Conservation (phyloP, 1,284 basidiomycete species). For the Ustilago shanxiensis region DNA sequence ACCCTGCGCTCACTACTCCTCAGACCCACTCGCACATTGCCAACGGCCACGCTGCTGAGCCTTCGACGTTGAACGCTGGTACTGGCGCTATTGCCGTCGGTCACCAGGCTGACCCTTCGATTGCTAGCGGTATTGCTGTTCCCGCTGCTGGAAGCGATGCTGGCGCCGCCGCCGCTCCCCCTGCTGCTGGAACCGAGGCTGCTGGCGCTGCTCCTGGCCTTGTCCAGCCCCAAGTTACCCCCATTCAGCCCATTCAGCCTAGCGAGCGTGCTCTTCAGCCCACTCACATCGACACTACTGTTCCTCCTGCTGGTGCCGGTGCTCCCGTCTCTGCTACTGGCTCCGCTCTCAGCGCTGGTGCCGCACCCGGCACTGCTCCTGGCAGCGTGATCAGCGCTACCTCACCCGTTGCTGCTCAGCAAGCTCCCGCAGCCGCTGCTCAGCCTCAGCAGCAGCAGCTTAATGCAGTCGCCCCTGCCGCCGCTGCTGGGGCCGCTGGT, state of each 20-base stretch:
- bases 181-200: neutral
- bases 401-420: conserved; percentile 7
- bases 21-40: conserved; percentile 9
- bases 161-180: neutral
- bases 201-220: conserved; percentile 31
- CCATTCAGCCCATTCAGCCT: conserved; percentile 38
- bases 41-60: conserved; percentile 35
- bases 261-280: conserved; percentile 24
- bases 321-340: conserved; percentile 16
- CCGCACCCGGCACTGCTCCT: conserved; percentile 9
- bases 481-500: conserved; percentile 18
- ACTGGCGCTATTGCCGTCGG: conserved; percentile 32
- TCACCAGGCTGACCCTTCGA: conserved; percentile 35
- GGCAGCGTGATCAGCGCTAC: conserved; percentile 7
- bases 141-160: conserved; percentile 11
- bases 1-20: conserved; percentile 39
- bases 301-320: conserved; percentile 27
- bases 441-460: conserved; percentile 21
- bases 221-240: conserved; percentile 31
- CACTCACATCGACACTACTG: conserved; percentile 39
- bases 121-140: conserved; percentile 28
- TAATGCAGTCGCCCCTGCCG: conserved; percentile 24
- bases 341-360: conserved; percentile 10
- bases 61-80: conserved; percentile 35
- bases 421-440: conserved; percentile 15